Evolutionary conservation across 768 basidiomycete species (phyloP), one percentile per base, ranked within the genome.

Genomic region (Boletellus ananiceps): DNA sequence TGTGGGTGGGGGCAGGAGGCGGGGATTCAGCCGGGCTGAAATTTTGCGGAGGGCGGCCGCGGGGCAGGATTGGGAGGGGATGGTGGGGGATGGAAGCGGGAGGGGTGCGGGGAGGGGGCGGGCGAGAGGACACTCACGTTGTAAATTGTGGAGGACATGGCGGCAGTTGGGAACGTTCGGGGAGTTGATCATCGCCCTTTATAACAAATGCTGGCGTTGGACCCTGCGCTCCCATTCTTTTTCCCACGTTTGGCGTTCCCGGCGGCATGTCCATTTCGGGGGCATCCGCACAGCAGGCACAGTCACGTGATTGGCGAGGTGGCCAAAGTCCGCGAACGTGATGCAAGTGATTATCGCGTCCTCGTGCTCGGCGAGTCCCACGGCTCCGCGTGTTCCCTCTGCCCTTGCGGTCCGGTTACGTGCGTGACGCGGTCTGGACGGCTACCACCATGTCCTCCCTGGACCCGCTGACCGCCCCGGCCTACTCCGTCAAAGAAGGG

Each of bases 401-500:
- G 46, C 19, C 19, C 19, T 19, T 19, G 19, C 19, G 19, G 19
- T n/a, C n/a, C n/a, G n/a, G n/a, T n/a, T n/a, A n/a, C n/a, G n/a
- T 19, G 19, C 19, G 19, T 3, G 19, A 19, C 19, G 19, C 19
- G 19, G 19, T 19, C 19, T 19, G 19, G 19, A 19, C 19, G 19
- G 19, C 19, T 19, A 19, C 52, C n/a, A 25, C 45, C 53, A 65
- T 65, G 64, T 57, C 65, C 48, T 55, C 7, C 31, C 43, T 69
- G 6, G 68, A 69, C 50, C 66, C 63, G 8, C 40, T 46, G 15
- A 68, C 61, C 5, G 59, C 60, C 15, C 68, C 60, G 7, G 44
- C 61, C 11, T 63, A 63, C 44, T 65, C 60, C 21, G 42, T 71
- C 52, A 71, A 79, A 62, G 77, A 80, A 55, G 77, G 77, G 5